phyloP scores from a whole-genome alignment of 768 basidiomycete genomes.

The Udeniomyces megalosporus region DNA sequence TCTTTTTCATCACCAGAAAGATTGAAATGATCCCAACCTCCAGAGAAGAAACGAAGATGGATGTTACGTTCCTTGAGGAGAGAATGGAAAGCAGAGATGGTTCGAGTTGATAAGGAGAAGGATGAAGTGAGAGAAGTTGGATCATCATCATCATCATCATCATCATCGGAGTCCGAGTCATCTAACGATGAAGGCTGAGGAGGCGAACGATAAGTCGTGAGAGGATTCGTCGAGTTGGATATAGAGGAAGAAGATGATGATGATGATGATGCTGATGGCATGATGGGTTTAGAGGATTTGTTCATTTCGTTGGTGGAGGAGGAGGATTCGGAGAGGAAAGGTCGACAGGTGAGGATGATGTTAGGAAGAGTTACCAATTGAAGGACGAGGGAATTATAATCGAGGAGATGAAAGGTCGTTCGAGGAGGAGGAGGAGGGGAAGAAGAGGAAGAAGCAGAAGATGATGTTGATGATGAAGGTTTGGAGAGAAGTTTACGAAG shows the following conservation, averaged over 20 bases:
- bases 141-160: conserved; percentile 27
- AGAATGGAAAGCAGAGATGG: conserved; percentile 38
- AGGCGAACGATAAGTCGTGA: not conserved
- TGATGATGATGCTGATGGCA: too few relatives aligned
- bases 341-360: conserved; percentile 47
- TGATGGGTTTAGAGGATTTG: too few relatives aligned
- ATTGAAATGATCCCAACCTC: conserved; percentile 47
- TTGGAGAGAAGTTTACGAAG: conserved; percentile 44
- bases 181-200: conserved; percentile 1
- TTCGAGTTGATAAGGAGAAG: conserved; percentile 38
- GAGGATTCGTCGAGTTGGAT: not conserved
- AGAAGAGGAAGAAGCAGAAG: conserved; percentile 1
- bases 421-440: conserved; percentile 14
- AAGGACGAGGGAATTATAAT: conserved; percentile 14
- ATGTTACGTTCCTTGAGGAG: conserved; percentile 45
- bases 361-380: conserved; percentile 48
- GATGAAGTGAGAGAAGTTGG: conserved; percentile 29
- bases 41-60: conserved; percentile 56
- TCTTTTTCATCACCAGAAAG: not conserved
- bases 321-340: not conserved
- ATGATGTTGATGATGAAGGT: conserved; percentile 14
- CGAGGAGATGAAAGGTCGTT: conserved; percentile 17
- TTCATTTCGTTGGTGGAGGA: too few relatives aligned
- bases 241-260: conserved; percentile 9
- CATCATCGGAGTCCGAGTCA: conserved; percentile 22